A percentile compares a stretch with the other conserved stretches of the same genome.
These are phyloP conservation scores for Nasturtium officinale DNA, from an alignment of 345 rosid species.

Conservation along the genomic window DNA sequence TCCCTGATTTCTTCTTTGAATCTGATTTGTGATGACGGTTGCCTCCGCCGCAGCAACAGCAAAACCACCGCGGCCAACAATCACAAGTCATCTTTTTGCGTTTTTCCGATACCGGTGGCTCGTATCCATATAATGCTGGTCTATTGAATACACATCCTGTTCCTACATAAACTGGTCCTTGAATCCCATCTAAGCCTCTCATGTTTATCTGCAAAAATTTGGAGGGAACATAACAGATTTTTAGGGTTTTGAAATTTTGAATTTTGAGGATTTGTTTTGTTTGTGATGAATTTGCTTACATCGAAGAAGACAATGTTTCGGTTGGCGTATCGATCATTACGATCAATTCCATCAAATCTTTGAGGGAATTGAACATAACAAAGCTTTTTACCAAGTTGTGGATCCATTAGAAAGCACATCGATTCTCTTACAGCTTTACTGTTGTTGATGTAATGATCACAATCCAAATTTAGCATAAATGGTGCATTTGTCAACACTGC, in stretches of 20 bases:
- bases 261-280: not conserved
- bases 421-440: conserved; percentile 90
- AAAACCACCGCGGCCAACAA: conserved; percentile 95
- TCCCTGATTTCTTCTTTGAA: conserved; percentile 69
- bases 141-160: conserved; percentile 96
- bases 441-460: conserved; percentile 96
- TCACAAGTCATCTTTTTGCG: conserved; percentile 96
- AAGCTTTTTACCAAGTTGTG: conserved; percentile 94
- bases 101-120: conserved; percentile 88
- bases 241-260: not conserved
- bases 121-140: conserved; percentile 92
- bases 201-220: conserved; percentile 72
- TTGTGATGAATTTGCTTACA: conserved; percentile 48
- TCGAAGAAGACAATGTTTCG: conserved; percentile 92
- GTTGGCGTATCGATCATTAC: conserved; percentile 91
- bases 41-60: conserved; percentile 90
- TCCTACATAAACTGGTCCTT: conserved; percentile 97
- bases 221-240: not conserved
- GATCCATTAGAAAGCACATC: conserved; percentile 98
- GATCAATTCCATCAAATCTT: conserved; percentile 96
- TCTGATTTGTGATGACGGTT: conserved; percentile 59
- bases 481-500: conserved; percentile 98
- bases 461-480: conserved; percentile 85
- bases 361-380: conserved; percentile 97
- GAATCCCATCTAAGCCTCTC: conserved; percentile 90